phyloP scores from a whole-genome alignment of 108 stramenopile genomes.

The Cyclostephanos invisitatus region DNA sequence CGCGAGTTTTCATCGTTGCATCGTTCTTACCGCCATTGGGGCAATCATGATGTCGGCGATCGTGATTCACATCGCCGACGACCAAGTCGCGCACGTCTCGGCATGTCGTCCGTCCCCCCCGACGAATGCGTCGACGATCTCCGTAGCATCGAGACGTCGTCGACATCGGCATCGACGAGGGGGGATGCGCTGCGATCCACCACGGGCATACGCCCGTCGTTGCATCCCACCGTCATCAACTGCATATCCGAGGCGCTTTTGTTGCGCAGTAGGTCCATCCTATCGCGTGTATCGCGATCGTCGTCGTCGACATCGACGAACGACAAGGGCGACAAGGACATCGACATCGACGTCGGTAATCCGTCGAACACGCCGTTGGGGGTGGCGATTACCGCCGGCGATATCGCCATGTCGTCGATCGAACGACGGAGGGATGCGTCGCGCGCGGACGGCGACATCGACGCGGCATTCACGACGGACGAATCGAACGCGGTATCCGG shows the following conservation, averaged over 20 bases:
- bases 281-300: background rate
- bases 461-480: slow-evolving; percentile 33
- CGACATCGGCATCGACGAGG: background rate
- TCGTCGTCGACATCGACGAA: slow-evolving; percentile 1
- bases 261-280: slow-evolving; percentile 35
- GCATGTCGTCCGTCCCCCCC: background rate
- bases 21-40: no score
- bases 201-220: slow-evolving; percentile 79
- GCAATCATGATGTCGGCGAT: no score
- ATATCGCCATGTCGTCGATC: slow-evolving; percentile 63
- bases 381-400: slow-evolving; percentile 66
- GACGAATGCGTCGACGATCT: background rate
- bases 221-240: slow-evolving; percentile 87
- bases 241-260: slow-evolving; percentile 74
- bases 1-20: no score
- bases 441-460: slow-evolving; percentile 46
- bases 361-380: slow-evolving; percentile 46
- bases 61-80: no score
- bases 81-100: no score
- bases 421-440: slow-evolving; percentile 56
- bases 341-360: slow-evolving; percentile 29
- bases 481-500: slow-evolving; percentile 79
- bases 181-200: slow-evolving; percentile 63
- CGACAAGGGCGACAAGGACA: background rate
- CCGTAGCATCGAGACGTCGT: background rate